These are phyloP conservation scores for Zopfia rhizophila DNA, from an alignment of 2,329 filamentous ascomycete genomes.

Conservation along the genomic window DNA sequence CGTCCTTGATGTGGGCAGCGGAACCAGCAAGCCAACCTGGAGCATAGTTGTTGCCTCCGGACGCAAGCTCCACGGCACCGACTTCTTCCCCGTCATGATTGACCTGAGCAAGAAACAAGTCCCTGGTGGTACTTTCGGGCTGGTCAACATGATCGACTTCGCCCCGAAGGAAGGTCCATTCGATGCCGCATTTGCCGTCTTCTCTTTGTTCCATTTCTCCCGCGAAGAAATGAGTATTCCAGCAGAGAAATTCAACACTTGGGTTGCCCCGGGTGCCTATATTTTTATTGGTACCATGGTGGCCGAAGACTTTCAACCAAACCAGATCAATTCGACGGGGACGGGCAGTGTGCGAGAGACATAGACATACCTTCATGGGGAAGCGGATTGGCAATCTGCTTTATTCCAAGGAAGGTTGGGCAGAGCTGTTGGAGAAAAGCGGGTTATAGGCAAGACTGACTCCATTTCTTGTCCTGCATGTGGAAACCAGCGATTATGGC, in stretches of 20 bases:
- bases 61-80: conserved; percentile 11
- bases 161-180: neutral
- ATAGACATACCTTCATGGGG: conserved; percentile 12
- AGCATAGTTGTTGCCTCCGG: conserved; percentile 9
- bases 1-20: conserved; percentile 14
- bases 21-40: conserved; percentile 12
- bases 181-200: conserved; percentile 7
- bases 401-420: conserved; percentile 11
- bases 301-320: conserved; percentile 7
- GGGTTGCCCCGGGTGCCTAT: conserved; percentile 7
- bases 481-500: too few relatives aligned
- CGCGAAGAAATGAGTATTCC: conserved; percentile 11
- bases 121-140: conserved; percentile 11
- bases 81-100: conserved; percentile 14
- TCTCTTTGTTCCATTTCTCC: conserved; percentile 10
- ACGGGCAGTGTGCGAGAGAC: conserved; percentile 11
- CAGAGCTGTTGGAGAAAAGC: conserved; percentile 5
- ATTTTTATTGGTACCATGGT: conserved; percentile 13
- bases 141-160: conserved; percentile 14
- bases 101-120: conserved; percentile 9
- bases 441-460: too few relatives aligned
- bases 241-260: too few relatives aligned
- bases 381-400: neutral
- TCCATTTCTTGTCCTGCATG: too few relatives aligned
- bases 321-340: conserved; percentile 4